Conservation (phyloP, 257 asterid species). For the Solanum megistacrolobum region DNA sequence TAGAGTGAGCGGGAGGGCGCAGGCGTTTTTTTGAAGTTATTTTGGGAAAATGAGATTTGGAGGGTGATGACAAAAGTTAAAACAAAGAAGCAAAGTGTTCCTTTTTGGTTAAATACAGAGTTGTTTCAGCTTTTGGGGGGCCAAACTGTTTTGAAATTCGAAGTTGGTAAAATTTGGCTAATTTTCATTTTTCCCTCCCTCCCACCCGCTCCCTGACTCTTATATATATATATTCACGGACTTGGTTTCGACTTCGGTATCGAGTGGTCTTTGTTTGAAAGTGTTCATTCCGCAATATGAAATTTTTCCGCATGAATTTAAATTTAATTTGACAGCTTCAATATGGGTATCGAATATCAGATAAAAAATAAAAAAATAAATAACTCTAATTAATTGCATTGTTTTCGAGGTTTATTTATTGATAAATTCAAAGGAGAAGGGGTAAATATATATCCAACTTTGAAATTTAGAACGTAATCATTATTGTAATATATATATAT, state of each 20-base stretch:
- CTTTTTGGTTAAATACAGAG: not conserved
- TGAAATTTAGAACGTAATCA: no score
- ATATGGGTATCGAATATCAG: no score
- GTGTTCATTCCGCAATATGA: accelerated
- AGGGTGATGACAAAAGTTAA: not conserved
- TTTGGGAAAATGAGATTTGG: not conserved
- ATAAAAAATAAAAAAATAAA: no score
- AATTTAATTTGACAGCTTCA: accelerated
- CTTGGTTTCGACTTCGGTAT: no score
- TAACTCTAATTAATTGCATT: no score
- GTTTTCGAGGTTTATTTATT: no score
- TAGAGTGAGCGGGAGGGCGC: not conserved
- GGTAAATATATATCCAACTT: no score
- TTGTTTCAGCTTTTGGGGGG: not conserved
- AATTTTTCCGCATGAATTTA: accelerated
- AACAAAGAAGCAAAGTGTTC: not conserved
- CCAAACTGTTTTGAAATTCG: slow-evolving; percentile 8
- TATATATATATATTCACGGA: not conserved
- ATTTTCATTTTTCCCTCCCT: slow-evolving; percentile 13
- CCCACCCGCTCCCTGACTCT: not conserved
- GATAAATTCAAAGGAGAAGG: no score
- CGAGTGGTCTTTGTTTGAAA: no score
- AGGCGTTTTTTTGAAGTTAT: not conserved
- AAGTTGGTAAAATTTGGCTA: slow-evolving; percentile 3
- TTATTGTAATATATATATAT: no score